Percentiles rank a stretch among this genome's conserved stretches.
phyloP scores from a whole-genome alignment of 176 grass and related monocot genomes.

The Ananas comosus region DNA sequence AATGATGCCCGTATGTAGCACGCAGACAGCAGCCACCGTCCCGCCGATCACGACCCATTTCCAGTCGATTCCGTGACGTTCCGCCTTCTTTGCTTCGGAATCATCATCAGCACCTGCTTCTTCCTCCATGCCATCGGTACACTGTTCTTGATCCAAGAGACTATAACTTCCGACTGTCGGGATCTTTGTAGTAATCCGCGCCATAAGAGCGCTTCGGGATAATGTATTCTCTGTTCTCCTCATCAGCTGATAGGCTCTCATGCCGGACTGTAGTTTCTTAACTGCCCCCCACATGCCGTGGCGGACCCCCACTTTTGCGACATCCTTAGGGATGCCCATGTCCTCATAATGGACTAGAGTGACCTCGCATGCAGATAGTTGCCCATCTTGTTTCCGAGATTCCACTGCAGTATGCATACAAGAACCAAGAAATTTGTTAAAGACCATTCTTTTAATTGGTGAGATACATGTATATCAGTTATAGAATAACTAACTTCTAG shows the following conservation, averaged over 20 bases:
- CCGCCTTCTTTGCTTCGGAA: constrained; percentile 12
- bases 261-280: constrained; percentile 77
- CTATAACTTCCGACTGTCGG: constrained; percentile 15
- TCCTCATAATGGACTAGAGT: constrained; percentile 83
- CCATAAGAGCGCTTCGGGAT: constrained; percentile 49
- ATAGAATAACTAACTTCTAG: background rate
- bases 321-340: constrained; percentile 97
- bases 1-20: constrained; percentile 56
- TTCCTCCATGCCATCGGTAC: background rate
- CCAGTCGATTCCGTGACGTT: constrained; percentile 57
- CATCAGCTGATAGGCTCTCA: constrained; percentile 71
- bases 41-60: constrained; percentile 79
- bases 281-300: constrained; percentile 99
- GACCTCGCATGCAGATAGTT: constrained; percentile 82
- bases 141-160: constrained; percentile 13
- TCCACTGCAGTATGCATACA: constrained; percentile 36
- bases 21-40: constrained; percentile 51
- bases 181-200: constrained; percentile 52
- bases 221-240: constrained; percentile 32
- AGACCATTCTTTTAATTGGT: background rate
- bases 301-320: constrained; percentile 77
- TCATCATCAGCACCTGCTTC: constrained; percentile 19
- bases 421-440: background rate
- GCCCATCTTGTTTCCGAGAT: constrained; percentile 63
- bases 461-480: background rate